A percentile compares a stretch with the other conserved stretches of the same genome.
phyloP scores from a whole-genome alignment of 202 grass and related monocot species.

The Miscanthus sacchariflorus region DNA sequence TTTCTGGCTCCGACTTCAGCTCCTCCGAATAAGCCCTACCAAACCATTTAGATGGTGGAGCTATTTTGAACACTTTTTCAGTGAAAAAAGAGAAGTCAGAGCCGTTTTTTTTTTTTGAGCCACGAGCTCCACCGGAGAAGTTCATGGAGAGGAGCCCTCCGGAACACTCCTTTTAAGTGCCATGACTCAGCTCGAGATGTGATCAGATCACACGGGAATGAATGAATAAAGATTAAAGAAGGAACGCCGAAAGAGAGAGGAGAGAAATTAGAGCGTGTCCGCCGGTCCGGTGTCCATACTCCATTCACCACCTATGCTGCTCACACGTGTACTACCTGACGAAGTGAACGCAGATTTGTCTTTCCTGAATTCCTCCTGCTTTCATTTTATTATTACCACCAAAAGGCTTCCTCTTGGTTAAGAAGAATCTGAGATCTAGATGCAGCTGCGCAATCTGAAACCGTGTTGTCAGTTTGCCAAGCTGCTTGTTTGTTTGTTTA shows the following conservation, averaged over 20 bases:
- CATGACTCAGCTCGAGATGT: background rate
- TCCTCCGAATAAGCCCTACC: too few relatives aligned
- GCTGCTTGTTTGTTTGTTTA: background rate
- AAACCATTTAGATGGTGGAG: too few relatives aligned
- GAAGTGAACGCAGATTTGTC: background rate
- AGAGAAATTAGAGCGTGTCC: background rate
- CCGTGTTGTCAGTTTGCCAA: background rate
- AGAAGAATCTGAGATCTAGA: background rate
- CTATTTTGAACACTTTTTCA: too few relatives aligned
- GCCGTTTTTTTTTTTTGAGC: too few relatives aligned
- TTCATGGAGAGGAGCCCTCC: too few relatives aligned
- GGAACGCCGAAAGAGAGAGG: background rate
- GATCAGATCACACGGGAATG: background rate
- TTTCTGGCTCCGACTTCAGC: too few relatives aligned
- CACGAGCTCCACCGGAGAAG: too few relatives aligned
- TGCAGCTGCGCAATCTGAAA: background rate
- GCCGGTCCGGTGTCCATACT: background rate
- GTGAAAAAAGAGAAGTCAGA: too few relatives aligned
- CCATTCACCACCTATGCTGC: background rate
- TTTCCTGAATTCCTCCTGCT: background rate
- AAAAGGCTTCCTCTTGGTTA: background rate
- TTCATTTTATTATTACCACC: too few relatives aligned
- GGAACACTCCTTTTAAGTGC: background rate
- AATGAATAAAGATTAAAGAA: background rate
- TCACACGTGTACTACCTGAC: slow-evolving; percentile 1